Conservation (phyloP, 495 filamentous ascomycete species). For the Hypomontagnella submonticulosa region DNA sequence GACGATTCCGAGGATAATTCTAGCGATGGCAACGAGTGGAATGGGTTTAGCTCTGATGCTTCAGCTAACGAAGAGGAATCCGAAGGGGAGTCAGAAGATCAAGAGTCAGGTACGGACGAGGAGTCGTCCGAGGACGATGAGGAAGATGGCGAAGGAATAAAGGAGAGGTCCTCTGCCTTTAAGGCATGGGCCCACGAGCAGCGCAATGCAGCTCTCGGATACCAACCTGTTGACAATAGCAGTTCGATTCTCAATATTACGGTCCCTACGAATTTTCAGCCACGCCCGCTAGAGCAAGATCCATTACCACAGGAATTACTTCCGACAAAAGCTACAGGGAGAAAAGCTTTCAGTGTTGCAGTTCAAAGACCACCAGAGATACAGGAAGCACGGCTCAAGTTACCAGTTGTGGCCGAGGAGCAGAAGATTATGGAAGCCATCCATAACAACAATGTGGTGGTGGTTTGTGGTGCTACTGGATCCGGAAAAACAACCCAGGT, state of each 20-base stretch:
- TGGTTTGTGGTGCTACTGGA: conserved; percentile 96
- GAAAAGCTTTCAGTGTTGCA: conserved; percentile 80
- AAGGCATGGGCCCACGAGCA: conserved; percentile 92
- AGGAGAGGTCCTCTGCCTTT: conserved; percentile 75
- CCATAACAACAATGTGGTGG: conserved; percentile 83
- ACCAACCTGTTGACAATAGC: conserved; percentile 50
- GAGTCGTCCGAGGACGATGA: conserved; percentile 45
- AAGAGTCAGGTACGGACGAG: conserved; percentile 49
- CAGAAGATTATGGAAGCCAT: conserved; percentile 99
- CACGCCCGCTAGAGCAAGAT: conserved; percentile 73
- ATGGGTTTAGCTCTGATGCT: conserved; percentile 50
- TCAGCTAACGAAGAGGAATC: conserved; percentile 37
- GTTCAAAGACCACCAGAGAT: conserved; percentile 79
- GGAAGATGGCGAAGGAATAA: conserved; percentile 44
- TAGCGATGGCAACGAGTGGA: conserved; percentile 53
- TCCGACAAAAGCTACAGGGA: conserved; percentile 67
- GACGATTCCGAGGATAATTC: conserved; percentile 47
- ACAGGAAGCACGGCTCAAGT: conserved; percentile 77
- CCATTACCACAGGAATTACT: conserved; percentile 80
- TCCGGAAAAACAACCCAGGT: conserved; percentile 98
- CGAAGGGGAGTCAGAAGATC: conserved; percentile 43
- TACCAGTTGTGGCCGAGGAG: conserved; percentile 94
- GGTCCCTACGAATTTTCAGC: conserved; percentile 64
- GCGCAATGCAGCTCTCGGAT: conserved; percentile 76
- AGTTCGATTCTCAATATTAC: conserved; percentile 54